Conservation (phyloP, 805 yeast species). For the Debaryomyces castellii region DNA sequence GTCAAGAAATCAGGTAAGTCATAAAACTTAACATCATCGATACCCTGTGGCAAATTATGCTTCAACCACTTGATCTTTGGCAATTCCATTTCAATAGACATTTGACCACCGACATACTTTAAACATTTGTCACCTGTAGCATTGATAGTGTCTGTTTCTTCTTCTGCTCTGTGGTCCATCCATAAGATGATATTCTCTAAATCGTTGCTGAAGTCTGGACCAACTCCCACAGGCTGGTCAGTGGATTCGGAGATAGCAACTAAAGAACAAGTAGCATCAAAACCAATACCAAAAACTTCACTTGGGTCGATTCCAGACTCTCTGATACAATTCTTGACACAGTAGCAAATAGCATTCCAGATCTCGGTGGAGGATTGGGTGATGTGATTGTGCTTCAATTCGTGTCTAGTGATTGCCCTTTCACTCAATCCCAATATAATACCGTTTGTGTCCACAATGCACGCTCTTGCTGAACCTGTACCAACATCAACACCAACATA, state of each 20-base stretch:
- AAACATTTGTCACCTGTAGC: conserved; percentile 75
- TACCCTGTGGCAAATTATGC: conserved; percentile 66
- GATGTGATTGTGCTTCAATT: conserved; percentile 68
- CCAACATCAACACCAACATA: conserved; percentile 92
- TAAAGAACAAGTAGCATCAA: conserved; percentile 96
- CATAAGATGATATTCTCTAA: conserved; percentile 86
- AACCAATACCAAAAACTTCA: conserved; percentile 82
- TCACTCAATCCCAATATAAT: conserved; percentile 78
- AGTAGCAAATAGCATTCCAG: conserved; percentile 83
- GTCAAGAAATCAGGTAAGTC: conserved; percentile 92
- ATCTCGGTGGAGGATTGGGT: conserved; percentile 90
- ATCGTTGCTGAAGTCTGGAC: conserved; percentile 77
- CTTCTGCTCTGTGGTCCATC: conserved; percentile 97
- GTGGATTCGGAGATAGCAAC: conserved; percentile 69
- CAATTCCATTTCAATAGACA: conserved; percentile 98
- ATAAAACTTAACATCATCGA: conserved; percentile 73
- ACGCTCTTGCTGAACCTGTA: conserved; percentile 97
- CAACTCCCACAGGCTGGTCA: conserved; percentile 80
- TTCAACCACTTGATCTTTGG: conserved; percentile 98
- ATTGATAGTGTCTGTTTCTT: conserved; percentile 79
- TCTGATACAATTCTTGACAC: conserved; percentile 71
- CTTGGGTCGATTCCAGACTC: conserved; percentile 72
- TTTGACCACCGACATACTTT: conserved; percentile 93
- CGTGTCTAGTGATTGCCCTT: conserved; percentile 74
- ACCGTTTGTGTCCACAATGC: conserved; percentile 81